Base-by-base conservation (phyloP, 1,284 basidiomycete species). In the Moesziomyces sp. region DNA sequence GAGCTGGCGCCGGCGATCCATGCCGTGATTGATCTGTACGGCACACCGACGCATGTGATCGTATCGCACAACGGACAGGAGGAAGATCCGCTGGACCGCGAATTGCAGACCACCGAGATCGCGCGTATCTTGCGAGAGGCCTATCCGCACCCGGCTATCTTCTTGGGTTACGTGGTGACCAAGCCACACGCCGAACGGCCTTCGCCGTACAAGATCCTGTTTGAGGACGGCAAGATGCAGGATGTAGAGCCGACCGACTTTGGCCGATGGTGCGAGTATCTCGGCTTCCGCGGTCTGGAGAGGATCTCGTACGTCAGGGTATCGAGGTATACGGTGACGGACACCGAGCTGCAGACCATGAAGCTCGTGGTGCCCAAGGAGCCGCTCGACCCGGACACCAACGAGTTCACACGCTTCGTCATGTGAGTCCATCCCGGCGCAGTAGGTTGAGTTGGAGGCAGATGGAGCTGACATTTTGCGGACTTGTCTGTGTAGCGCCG, bases 41-140 rank as follows among this genome's bases (percentile, higher is more conserved):
- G 93, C 0, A 90, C 90, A 0, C 87, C 89, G 52, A 89, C 96
- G 23, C 90, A 91, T 16, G 92, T 95, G 0, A 86, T 96, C 21
- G 91, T 96, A 1, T 89, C 92, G 0, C 94, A 97, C 80, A 97
- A 97, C 80, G 94, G 94, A 3, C 94, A 97, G 88, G 81, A 96
- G 87, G 92, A 96, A 83, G 93, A 94, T 53, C 88, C 91, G 0
- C 84, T 94, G 19, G 94, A 97, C 84, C 89, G 94, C 71, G 91
- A 95, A 83, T 85, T 97, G 45, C 94, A 97, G 82, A 92, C 92
- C 47, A 90, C 84, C 35, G 92, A 92, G 78, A 86, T 97, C 45
- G 94, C 91, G 1, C 86, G 90, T 28, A 91, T 97, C 53, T 92
- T 96, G 88, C 85, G 89, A 0, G 87, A 87, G 23, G 87, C 90